A percentile compares a stretch with the other conserved stretches of the same genome.
Conservation (phyloP, 805 yeast species). For the Kazachstania kunashirensis region DNA sequence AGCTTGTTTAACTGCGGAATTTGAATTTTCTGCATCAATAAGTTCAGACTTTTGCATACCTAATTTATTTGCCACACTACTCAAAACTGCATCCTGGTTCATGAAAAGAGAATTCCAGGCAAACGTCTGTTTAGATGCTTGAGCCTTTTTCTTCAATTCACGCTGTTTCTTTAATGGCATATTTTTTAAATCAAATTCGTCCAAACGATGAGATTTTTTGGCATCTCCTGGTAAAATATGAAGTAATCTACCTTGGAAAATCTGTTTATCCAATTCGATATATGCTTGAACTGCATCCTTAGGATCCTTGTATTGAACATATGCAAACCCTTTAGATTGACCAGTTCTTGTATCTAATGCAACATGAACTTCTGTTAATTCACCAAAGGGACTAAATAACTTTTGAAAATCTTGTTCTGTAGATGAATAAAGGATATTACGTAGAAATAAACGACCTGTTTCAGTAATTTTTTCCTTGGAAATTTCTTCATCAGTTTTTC, state of each 20-base stretch:
- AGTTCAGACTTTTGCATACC: slow-evolving; percentile 78
- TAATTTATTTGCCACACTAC: slow-evolving; percentile 74
- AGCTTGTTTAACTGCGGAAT: slow-evolving; percentile 92
- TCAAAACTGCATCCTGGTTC: slow-evolving; percentile 86
- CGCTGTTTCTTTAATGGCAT: slow-evolving; percentile 87
- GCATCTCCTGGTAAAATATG: slow-evolving; percentile 82
- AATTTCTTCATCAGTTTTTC: slow-evolving; percentile 34
- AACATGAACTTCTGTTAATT: slow-evolving; percentile 78
- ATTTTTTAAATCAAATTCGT: slow-evolving; percentile 84
- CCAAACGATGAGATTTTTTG: slow-evolving; percentile 73
- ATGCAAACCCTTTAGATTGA: slow-evolving; percentile 86
- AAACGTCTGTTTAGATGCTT: slow-evolving; percentile 79
- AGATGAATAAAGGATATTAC: slow-evolving; percentile 75
- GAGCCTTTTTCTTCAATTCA: slow-evolving; percentile 72
- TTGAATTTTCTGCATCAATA: slow-evolving; percentile 77
- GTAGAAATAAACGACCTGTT: slow-evolving; percentile 77
- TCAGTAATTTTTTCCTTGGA: slow-evolving; percentile 42
- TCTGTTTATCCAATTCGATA: slow-evolving; percentile 66
- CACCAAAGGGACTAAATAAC: slow-evolving; percentile 61
- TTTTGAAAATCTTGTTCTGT: slow-evolving; percentile 67
- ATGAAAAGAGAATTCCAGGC: slow-evolving; percentile 91
- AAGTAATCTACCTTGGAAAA: slow-evolving; percentile 86
- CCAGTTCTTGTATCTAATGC: slow-evolving; percentile 89
- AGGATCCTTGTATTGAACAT: slow-evolving; percentile 58
- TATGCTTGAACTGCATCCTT: slow-evolving; percentile 72